A percentile compares a stretch with the other conserved stretches of the same genome.
These are phyloP conservation scores for Neospora caninum DNA, from an alignment of 169 alveolate species.

Conservation along the genomic window DNA sequence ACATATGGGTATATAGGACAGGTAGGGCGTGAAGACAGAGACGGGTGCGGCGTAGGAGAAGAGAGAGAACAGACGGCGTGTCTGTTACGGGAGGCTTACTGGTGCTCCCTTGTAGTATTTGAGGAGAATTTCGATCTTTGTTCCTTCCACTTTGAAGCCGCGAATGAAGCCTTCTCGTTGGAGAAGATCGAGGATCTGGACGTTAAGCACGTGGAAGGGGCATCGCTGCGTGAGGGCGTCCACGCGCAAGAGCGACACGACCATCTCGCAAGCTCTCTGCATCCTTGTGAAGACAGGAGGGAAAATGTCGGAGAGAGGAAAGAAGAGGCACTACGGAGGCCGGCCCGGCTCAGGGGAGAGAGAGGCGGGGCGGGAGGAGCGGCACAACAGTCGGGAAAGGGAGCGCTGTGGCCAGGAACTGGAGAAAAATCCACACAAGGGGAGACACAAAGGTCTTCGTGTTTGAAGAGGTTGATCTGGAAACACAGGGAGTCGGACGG, in stretches of 20 bases:
- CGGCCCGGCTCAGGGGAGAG: neutral
- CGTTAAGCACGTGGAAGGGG: constrained; percentile 83
- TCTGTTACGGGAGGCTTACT: neutral
- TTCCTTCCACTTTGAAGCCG: constrained; percentile 89
- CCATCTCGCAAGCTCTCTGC: constrained; percentile 92
- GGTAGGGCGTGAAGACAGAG: neutral
- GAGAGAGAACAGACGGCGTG: neutral
- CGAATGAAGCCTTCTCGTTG: constrained; percentile 88
- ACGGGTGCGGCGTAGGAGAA: neutral
- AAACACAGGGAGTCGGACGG: neutral
- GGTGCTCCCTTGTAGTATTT: constrained; percentile 84
- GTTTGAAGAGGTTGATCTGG: neutral
- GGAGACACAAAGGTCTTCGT: too few relatives aligned
- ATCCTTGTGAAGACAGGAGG: constrained; percentile 49
- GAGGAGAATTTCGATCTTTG: constrained; percentile 84
- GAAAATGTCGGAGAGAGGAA: neutral
- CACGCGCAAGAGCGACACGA: constrained; percentile 84
- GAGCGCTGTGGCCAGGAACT: too few relatives aligned
- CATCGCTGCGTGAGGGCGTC: constrained; percentile 83
- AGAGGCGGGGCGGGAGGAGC: neutral
- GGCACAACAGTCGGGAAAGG: too few relatives aligned
- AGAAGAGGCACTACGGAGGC: neutral
- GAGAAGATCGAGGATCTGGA: constrained; percentile 83
- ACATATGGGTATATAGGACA: neutral
- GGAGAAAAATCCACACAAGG: too few relatives aligned